Conservation (phyloP, 305 asterid species). For the Fraxinus angustifolia region DNA sequence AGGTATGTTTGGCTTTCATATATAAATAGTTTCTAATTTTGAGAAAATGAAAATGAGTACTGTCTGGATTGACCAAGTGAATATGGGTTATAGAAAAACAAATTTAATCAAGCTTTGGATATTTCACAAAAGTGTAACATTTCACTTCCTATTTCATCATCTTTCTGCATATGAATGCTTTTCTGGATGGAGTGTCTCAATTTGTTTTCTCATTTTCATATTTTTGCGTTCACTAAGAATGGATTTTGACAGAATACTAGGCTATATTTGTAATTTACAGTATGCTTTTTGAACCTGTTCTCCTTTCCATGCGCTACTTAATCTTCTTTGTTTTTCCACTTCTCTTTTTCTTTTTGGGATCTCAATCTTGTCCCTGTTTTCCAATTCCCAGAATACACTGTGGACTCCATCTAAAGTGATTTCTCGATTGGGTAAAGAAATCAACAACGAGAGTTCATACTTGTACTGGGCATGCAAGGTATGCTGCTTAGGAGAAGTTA, state of each 20-base stretch:
- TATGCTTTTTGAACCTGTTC: not conserved
- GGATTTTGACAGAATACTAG: not conserved
- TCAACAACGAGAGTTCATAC: conserved; percentile 76
- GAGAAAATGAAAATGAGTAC: not conserved
- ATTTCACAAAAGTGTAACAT: not conserved
- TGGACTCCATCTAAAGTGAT: conserved; percentile 97
- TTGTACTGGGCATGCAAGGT: conserved; percentile 92
- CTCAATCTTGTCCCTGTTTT: conserved; percentile 9
- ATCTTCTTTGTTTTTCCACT: not conserved
- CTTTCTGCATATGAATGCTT: not conserved
- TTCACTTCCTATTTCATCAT: not conserved
- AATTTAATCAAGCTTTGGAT: not conserved
- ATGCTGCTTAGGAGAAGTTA: conserved; percentile 1
- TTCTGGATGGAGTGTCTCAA: not conserved
- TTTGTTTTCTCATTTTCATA: not conserved
- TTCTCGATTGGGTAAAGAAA: conserved; percentile 84
- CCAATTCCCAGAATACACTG: conserved; percentile 47
- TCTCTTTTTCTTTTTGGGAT: not conserved
- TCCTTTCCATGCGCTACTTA: not conserved
- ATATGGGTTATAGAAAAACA: not conserved
- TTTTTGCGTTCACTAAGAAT: not conserved
- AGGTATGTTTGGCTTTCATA: not conserved
- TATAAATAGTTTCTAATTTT: not conserved
- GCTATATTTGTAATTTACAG: not conserved
- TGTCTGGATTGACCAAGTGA: not conserved